Evolutionary conservation across 495 filamentous ascomycete species (phyloP), one percentile per base, ranked within the genome.

Genomic region (Penicillium maclennaniae): DNA sequence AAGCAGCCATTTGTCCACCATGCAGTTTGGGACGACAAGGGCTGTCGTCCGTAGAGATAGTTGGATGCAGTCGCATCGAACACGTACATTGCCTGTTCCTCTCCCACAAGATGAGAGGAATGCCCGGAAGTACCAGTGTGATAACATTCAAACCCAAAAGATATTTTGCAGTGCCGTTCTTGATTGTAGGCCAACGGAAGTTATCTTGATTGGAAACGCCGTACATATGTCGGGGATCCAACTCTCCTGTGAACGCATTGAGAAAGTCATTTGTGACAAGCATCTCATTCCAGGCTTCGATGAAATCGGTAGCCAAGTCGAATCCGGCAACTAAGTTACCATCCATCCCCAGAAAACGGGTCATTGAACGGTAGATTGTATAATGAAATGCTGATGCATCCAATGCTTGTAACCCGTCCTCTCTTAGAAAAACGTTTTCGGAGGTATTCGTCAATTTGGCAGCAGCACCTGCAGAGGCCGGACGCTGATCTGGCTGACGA

Each of bases 1-100:
- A 79, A 79, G 57, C 78, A 81, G 20, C 78, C 78, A 46, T 81
- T 75, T 47, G 69, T 61, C 56, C 79, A 75, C 78, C 78, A 81
- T 7, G 77, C 77, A 7, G 67, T 70, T 34, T 68, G 58, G n/a
- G 74, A 75, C 16, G 69, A 65, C 72, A 81, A 78, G 26, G 76
- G 64, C 52, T 72, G 69, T 25, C 78, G 68, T 12, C 77, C 78
- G 47, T 75, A 80, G 21, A 80, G 62, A 46, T 79, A 78, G 53
- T 78, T 75, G n/a, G 61, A 54, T 17, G 74, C 74, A 37, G 74
- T 75, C 49, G 70, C 78, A 23, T 79, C 77, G 21, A 78, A 65
- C 21, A 77, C 67, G 45, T 80, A 78, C 49, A 75, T 74, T 6
- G 69, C 75, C 61, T 80, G 77, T 56, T 80, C 77, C 54, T 80